Conservation (phyloP, 495 filamentous ascomycete species). For the Annulohypoxylon bovei region DNA sequence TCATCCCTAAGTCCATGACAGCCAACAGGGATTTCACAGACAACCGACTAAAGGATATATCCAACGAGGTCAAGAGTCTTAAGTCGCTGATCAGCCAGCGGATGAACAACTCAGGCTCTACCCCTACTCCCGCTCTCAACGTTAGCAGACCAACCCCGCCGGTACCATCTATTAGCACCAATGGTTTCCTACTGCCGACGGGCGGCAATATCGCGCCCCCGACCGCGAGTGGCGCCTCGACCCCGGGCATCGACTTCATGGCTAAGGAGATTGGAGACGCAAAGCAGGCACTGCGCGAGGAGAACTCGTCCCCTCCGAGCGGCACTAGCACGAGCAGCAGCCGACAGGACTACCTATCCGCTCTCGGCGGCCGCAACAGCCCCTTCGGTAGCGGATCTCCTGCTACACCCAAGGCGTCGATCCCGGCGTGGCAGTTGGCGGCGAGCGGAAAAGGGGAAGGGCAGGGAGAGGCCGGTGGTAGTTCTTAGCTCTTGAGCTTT, state of each 20-base stretch:
- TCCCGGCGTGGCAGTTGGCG: conserved; percentile 91
- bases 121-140: conserved; percentile 35
- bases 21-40: conserved; percentile 87
- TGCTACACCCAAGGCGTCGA: conserved; percentile 69
- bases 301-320: conserved; percentile 41
- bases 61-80: conserved; percentile 88
- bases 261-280: conserved; percentile 43
- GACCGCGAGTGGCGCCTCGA: conserved; percentile 34
- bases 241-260: conserved; percentile 45
- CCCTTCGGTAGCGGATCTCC: conserved; percentile 46
- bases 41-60: conserved; percentile 81
- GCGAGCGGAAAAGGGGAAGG: conserved; percentile 63
- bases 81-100: conserved; percentile 87
- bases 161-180: conserved; percentile 28
- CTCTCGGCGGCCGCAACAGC: conserved; percentile 48
- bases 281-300: conserved; percentile 32
- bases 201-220: conserved; percentile 45
- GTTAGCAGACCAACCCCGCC: conserved; percentile 36
- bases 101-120: conserved; percentile 64
- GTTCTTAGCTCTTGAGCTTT: conserved; percentile 25
- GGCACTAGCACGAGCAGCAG: conserved; percentile 39
- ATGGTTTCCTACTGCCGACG: conserved; percentile 52
- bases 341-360: conserved; percentile 49
- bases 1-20: conserved; percentile 87
- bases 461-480: conserved; percentile 33